phyloP scores from a whole-genome alignment of 345 rosid species.

The Camelina hispida region DNA sequence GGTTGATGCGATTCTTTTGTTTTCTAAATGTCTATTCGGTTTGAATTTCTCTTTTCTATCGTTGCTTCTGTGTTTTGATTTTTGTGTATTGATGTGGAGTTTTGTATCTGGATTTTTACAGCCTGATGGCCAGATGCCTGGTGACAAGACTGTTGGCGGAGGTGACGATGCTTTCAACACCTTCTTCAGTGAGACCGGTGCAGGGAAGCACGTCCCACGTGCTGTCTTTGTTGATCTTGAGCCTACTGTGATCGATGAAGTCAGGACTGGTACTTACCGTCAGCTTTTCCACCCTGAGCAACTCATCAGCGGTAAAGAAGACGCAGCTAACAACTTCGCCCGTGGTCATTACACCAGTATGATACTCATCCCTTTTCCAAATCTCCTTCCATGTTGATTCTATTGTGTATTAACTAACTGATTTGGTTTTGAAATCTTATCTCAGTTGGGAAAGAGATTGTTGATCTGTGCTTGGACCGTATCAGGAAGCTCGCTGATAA shows the following conservation, averaged over 20 bases:
- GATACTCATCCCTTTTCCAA: background rate
- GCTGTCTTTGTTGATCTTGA: constrained; percentile 82
- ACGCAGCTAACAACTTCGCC: constrained; percentile 86
- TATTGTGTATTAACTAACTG: background rate
- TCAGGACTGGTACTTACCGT: constrained; percentile 64
- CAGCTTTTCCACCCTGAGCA: constrained; percentile 72
- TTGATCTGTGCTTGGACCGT: constrained; percentile 78
- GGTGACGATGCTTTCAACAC: constrained; percentile 86
- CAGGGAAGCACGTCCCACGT: constrained; percentile 84
- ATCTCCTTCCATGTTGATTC: background rate
- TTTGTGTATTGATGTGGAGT: background rate
- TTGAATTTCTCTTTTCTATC: background rate
- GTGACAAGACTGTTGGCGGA: constrained; percentile 77
- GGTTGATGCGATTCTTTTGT: background rate
- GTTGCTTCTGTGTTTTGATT: background rate
- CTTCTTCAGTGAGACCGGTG: constrained; percentile 83
- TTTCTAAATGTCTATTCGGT: background rate
- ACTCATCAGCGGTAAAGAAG: constrained; percentile 81
- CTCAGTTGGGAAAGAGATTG: constrained; percentile 81
- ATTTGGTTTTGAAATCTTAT: background rate
- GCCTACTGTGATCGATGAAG: constrained; percentile 81
- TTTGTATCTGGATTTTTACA: constrained; percentile 30
- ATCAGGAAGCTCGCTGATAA: constrained; percentile 81
- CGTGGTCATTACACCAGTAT: constrained; percentile 85
- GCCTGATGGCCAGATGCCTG: constrained; percentile 88